Percentiles rank a stretch among this genome's conserved stretches.
These are phyloP conservation scores for Calonectria multiphialidica DNA, from an alignment of 2,329 filamentous ascomycete genomes.

Conservation along the genomic window DNA sequence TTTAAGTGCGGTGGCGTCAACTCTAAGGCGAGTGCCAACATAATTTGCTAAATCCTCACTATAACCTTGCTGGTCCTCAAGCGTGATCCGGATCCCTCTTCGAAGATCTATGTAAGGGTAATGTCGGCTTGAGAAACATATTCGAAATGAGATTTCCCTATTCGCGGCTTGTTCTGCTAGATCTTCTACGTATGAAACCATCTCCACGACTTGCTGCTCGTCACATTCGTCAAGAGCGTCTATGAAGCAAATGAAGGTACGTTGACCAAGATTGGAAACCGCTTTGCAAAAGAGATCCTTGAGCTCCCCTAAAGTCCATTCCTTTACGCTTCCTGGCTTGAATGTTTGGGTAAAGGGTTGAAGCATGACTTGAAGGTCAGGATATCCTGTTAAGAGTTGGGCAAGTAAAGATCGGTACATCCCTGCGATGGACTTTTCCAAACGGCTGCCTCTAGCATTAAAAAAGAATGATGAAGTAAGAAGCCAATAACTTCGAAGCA, in stretches of 20 bases:
- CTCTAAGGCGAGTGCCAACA: conserved; percentile 20
- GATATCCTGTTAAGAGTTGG: neutral
- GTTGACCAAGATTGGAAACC: fast-evolving
- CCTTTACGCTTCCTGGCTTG: no score
- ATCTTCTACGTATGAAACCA: conserved; percentile 56
- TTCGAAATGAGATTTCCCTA: conserved; percentile 32
- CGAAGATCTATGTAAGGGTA: conserved; percentile 56
- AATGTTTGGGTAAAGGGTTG: no score
- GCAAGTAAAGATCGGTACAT: neutral
- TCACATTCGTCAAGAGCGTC: conserved; percentile 65
- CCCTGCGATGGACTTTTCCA: neutral
- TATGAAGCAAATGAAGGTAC: conserved; percentile 35
- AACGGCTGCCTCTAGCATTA: neutral
- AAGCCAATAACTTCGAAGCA: neutral
- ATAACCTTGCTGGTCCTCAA: conserved; percentile 46
- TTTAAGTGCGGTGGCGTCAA: neutral
- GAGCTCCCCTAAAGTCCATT: neutral
- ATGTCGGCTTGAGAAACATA: conserved; percentile 62
- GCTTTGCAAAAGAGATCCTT: neutral
- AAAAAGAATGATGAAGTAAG: neutral
- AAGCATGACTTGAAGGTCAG: neutral
- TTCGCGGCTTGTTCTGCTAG: conserved; percentile 45
- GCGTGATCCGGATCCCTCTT: conserved; percentile 36
- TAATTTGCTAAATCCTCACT: conserved; percentile 41
- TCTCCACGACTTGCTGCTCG: conserved; percentile 52